Conservation (phyloP, 2,329 filamentous ascomycete genomes). For the Alternaria ventricosa region DNA sequence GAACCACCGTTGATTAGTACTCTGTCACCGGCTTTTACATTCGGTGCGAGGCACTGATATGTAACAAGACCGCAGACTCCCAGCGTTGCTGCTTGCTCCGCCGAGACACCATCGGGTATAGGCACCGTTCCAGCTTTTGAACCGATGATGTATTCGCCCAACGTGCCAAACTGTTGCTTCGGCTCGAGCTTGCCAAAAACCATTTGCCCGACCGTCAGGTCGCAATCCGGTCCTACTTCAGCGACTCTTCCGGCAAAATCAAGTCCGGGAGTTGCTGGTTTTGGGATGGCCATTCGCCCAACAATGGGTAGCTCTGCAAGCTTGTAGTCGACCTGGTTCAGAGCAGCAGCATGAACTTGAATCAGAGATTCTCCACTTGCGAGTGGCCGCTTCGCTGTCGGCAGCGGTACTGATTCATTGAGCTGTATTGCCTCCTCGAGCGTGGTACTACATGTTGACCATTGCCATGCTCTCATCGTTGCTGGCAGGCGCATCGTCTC, state of each 20-base stretch:
- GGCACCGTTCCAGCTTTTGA: slow-evolving; percentile 24
- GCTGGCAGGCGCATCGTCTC: slow-evolving; percentile 9
- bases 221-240: slow-evolving; percentile 3
- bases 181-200: slow-evolving; percentile 33
- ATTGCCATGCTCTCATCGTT: slow-evolving; percentile 38
- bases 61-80: slow-evolving; percentile 31
- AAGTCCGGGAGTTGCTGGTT: slow-evolving; percentile 30
- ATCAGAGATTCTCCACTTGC: slow-evolving; percentile 19
- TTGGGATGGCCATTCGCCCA: slow-evolving; percentile 24
- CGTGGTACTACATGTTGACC: slow-evolving; percentile 14
- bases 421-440: slow-evolving; percentile 22
- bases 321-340: slow-evolving; percentile 37
- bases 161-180: slow-evolving; percentile 27
- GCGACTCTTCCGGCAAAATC: slow-evolving; percentile 27
- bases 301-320: slow-evolving; percentile 25
- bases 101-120: slow-evolving; percentile 16
- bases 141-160: slow-evolving; percentile 30
- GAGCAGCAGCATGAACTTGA: slow-evolving; percentile 22
- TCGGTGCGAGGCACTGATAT: slow-evolving; percentile 24
- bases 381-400: slow-evolving; percentile 4
- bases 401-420: slow-evolving; percentile 12
- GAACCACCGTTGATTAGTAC: slow-evolving; percentile 69
- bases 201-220: slow-evolving; percentile 20
- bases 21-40: slow-evolving; percentile 48
- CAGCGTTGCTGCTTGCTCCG: slow-evolving; percentile 24